These are phyloP conservation scores for Orbilia blumenaviensis DNA, from an alignment of 2,329 filamentous ascomycete genomes.

Conservation along the genomic window DNA sequence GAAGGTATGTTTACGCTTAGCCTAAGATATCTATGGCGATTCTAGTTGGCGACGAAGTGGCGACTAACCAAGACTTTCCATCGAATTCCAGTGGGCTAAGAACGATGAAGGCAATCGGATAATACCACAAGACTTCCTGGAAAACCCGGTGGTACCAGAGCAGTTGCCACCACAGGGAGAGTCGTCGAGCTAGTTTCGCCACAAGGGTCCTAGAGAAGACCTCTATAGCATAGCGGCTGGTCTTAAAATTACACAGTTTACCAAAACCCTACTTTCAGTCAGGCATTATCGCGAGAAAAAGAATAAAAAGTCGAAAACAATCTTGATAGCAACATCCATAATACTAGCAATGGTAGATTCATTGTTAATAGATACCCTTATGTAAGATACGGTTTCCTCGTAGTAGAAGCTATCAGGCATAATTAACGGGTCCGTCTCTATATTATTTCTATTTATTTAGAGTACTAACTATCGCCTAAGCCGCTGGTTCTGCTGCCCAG, in stretches of 20 bases:
- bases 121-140: too few relatives aligned
- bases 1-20: not conserved
- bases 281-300: not conserved
- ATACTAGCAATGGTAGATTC: not conserved
- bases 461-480: not conserved
- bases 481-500: not conserved
- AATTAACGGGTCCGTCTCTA: not conserved
- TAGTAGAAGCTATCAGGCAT: not conserved
- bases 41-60: not conserved
- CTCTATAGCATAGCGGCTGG: too few relatives aligned
- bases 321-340: not conserved
- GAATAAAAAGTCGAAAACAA: not conserved
- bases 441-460: not conserved
- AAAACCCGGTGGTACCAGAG: not conserved
- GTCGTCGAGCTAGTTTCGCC: too few relatives aligned
- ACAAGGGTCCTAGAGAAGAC: too few relatives aligned
- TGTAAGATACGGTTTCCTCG: not conserved
- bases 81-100: not conserved
- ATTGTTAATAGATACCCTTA: not conserved
- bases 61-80: slow-evolving; percentile 3
- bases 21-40: not conserved
- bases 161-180: too few relatives aligned
- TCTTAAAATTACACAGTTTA: too few relatives aligned
- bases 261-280: too few relatives aligned
- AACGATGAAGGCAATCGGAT: too few relatives aligned